Percentiles rank a stretch among this genome's conserved stretches.
Evolutionary conservation across 441 rosid genomes (phyloP).

Genomic region (Eruca vesicaria): DNA sequence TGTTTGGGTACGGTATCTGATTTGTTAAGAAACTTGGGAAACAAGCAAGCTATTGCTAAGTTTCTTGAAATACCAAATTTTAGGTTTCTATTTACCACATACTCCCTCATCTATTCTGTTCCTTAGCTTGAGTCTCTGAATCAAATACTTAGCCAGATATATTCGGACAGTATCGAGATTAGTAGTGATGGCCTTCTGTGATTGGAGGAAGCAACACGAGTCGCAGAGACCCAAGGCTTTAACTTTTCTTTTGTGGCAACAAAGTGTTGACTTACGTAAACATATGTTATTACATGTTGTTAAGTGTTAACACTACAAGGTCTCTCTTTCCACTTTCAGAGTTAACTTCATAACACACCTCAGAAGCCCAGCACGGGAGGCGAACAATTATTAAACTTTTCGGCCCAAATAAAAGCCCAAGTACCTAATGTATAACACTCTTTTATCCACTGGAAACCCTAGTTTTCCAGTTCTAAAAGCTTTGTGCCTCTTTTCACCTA

Average conservation of each 20-base stretch:
- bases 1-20: not conserved
- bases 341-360: not conserved
- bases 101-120: not conserved
- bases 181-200: not conserved
- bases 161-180: not conserved
- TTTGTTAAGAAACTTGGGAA: not conserved
- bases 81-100: not conserved
- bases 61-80: not conserved
- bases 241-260: not conserved
- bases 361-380: not conserved
- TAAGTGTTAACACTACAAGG: too few species aligned
- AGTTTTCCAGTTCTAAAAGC: not conserved
- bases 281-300: not conserved
- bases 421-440: not conserved
- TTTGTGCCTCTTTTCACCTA: not conserved
- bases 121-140: not conserved
- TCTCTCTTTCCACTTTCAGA: too few species aligned
- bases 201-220: not conserved
- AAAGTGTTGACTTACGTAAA: not conserved
- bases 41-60: not conserved
- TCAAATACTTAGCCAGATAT: not conserved
- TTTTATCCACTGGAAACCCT: not conserved
- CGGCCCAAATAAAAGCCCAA: constrained; percentile 27
- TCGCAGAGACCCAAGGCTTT: too few species aligned
- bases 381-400: not conserved